These are phyloP conservation scores for Coleophoma cylindrospora DNA, from an alignment of 2,329 filamentous ascomycete species.

Conservation along the genomic window DNA sequence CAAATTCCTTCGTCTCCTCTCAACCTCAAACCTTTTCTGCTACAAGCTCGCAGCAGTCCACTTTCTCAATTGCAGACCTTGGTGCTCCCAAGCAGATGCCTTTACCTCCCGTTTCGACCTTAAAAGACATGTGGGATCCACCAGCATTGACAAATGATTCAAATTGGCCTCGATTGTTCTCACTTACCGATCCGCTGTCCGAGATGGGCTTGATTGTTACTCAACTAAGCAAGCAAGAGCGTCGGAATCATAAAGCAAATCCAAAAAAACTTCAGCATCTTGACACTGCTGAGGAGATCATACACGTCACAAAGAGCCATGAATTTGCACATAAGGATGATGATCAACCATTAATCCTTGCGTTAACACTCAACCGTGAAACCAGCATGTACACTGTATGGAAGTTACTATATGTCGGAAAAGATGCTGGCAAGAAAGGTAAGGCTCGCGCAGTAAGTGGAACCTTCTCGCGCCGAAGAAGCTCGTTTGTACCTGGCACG, in stretches of 20 bases:
- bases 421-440: constrained; percentile 46
- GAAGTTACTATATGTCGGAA: constrained; percentile 72
- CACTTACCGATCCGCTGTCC: constrained; percentile 77
- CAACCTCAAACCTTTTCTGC: constrained; percentile 50
- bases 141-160: constrained; percentile 47
- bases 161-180: constrained; percentile 72
- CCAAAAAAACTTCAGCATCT: constrained; percentile 50
- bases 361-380: constrained; percentile 76
- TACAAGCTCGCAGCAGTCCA: constrained; percentile 41
- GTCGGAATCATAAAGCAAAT: constrained; percentile 32
- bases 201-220: constrained; percentile 81
- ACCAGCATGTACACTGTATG: constrained; percentile 78
- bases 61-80: constrained; percentile 52
- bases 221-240: constrained; percentile 37
- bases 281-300: constrained; percentile 72
- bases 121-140: constrained; percentile 54
- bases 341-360: constrained; percentile 58
- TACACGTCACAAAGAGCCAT: constrained; percentile 70
- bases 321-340: constrained; percentile 37
- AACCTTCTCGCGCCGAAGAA: constrained; percentile 43
- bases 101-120: constrained; percentile 44
- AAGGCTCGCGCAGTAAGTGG: constrained; percentile 20
- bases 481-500: constrained; percentile 63
- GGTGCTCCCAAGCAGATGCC: constrained; percentile 50
- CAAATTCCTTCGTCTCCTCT: constrained; percentile 77